Evolutionary conservation across 352 stramenopile species (phyloP).

Genomic region (Phytophthora hibernalis): DNA sequence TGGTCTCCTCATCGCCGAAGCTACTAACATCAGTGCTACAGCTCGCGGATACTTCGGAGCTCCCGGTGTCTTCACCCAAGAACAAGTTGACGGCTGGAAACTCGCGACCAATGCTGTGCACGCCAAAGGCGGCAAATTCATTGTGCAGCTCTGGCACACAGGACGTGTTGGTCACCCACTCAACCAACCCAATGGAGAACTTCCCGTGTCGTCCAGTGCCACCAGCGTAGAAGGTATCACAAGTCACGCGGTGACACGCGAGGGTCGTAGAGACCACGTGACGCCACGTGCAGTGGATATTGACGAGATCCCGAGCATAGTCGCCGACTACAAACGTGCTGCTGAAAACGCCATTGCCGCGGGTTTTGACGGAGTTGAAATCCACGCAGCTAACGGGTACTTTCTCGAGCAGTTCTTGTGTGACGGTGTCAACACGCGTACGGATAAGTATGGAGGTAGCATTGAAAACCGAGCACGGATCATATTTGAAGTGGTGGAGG

Average conservation of each 20-base stretch:
- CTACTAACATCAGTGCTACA: slow-evolving; percentile 53
- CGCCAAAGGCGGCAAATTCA: slow-evolving; percentile 25
- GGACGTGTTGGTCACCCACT: slow-evolving; percentile 25
- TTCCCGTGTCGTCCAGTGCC: slow-evolving; percentile 23
- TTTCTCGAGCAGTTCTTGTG: slow-evolving; percentile 91
- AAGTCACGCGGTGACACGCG: slow-evolving; percentile 13
- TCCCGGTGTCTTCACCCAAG: slow-evolving; percentile 47
- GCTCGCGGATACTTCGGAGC: slow-evolving; percentile 35
- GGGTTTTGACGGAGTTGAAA: slow-evolving; percentile 92
- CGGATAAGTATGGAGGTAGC: slow-evolving; percentile 79
- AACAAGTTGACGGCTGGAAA: slow-evolving; percentile 46
- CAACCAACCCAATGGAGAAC: slow-evolving; percentile 23
- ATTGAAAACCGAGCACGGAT: slow-evolving; percentile 80
- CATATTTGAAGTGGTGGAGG: slow-evolving; percentile 70
- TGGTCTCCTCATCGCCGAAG: slow-evolving; percentile 60
- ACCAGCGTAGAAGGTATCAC: slow-evolving; percentile 8
- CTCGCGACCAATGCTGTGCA: slow-evolving; percentile 42
- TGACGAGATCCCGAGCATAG: slow-evolving; percentile 68
- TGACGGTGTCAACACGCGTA: slow-evolving; percentile 70
- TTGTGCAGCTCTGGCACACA: slow-evolving; percentile 27
- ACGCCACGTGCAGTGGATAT: slow-evolving; percentile 62
- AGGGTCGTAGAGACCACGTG: slow-evolving; percentile 44
- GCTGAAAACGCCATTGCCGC: slow-evolving; percentile 70
- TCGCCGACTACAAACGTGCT: slow-evolving; percentile 70
- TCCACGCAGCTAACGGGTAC: slow-evolving; percentile 92